Conservation (phyloP, 495 filamentous ascomycete species). For the Penicillium crystallinum region DNA sequence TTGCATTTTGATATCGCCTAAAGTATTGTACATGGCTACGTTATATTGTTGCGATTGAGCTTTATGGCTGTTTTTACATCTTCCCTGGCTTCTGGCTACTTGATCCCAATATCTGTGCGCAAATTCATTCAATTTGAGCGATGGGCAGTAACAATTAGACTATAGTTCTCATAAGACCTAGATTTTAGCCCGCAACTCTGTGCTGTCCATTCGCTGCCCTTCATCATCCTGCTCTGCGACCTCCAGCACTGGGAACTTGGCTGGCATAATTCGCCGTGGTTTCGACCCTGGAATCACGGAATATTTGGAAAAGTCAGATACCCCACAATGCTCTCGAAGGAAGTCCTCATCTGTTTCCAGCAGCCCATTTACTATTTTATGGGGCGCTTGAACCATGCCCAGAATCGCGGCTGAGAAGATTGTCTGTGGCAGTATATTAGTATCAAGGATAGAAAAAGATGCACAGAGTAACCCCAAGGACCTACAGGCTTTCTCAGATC, state of each 20-base stretch:
- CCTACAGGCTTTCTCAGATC: constrained; percentile 60
- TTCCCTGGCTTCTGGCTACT: too few relatives aligned
- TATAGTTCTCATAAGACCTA: constrained; percentile 2
- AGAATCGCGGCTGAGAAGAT: constrained; percentile 80
- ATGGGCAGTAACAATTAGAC: background rate
- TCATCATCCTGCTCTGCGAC: constrained; percentile 82
- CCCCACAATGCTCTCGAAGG: constrained; percentile 55
- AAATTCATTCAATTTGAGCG: background rate
- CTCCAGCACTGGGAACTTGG: constrained; percentile 59
- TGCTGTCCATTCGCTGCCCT: constrained; percentile 67
- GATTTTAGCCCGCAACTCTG: constrained; percentile 26
- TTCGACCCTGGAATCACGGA: constrained; percentile 56
- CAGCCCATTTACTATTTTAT: constrained; percentile 60
- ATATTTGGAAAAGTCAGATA: constrained; percentile 73
- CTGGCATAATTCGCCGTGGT: constrained; percentile 78
- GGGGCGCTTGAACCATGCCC: constrained; percentile 62
- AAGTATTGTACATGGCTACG: background rate
- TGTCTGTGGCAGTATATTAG: constrained; percentile 25
- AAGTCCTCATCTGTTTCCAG: constrained; percentile 81
- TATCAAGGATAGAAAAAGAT: background rate
- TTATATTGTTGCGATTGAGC: too few relatives aligned
- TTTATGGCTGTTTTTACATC: too few relatives aligned
- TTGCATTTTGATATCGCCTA: background rate
- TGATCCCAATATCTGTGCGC: too few relatives aligned
- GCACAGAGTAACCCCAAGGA: too few relatives aligned